Percentiles rank a stretch among this genome's conserved stretches.
phyloP scores from a whole-genome alignment of 1,139 yeast genomes.

The Taphrina populina region DNA sequence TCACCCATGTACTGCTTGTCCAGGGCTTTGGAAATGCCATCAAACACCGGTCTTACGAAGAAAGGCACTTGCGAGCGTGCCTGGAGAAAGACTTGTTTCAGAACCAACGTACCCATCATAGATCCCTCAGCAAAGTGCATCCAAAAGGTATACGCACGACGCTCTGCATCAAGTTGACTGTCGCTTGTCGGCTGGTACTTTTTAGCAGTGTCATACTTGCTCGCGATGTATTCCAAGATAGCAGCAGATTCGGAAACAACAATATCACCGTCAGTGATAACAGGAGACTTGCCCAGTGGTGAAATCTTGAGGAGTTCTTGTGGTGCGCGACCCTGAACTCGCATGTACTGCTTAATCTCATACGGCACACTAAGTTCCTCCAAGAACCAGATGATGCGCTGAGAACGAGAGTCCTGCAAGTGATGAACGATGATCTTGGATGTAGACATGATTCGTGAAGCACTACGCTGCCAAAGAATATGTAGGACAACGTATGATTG shows the following conservation, averaged over 20 bases:
- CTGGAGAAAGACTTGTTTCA: conserved; percentile 19
- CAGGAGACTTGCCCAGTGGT: conserved; percentile 60
- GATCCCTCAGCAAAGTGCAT: conserved; percentile 61
- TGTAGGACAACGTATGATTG: no score
- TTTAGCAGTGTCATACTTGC: conserved; percentile 43
- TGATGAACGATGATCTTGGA: conserved; percentile 25
- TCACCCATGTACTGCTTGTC: conserved; percentile 16
- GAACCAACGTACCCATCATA: conserved; percentile 48
- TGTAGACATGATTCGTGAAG: neutral
- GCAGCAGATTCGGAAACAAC: conserved; percentile 42
- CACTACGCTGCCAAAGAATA: no score
- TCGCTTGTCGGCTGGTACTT: conserved; percentile 38
- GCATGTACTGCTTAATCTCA: conserved; percentile 46
- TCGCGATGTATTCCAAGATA: conserved; percentile 43
- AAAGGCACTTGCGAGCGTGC: conserved; percentile 50
- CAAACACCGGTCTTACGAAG: conserved; percentile 44
- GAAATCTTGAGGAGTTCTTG: conserved; percentile 54
- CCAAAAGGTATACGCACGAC: conserved; percentile 52
- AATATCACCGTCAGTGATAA: conserved; percentile 50
- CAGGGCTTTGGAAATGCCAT: conserved; percentile 16
- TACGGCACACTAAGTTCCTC: conserved; percentile 46
- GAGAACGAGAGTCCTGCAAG: conserved; percentile 56
- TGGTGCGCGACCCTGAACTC: conserved; percentile 50
- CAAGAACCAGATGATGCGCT: conserved; percentile 57
- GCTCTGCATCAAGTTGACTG: conserved; percentile 39